Evolutionary conservation across 495 filamentous ascomycete species (phyloP), one percentile per base, ranked within the genome.

Genomic region (Aspergillus wentii): DNA sequence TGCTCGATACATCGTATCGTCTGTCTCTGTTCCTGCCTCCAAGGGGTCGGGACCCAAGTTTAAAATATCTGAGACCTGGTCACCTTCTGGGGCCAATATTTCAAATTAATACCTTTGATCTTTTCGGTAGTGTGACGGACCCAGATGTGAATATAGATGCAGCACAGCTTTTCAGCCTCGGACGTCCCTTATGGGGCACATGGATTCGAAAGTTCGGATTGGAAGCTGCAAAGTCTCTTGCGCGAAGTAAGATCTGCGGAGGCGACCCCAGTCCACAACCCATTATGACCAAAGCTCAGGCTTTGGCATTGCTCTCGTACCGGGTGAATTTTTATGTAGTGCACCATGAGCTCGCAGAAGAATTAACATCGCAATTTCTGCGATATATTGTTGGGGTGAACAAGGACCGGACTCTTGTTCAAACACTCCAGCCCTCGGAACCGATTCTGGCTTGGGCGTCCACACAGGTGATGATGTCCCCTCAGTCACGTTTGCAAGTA

Each of bases 241-340:
- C 22, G 22, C 22, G 11, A 25, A 11, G 11, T 25, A 25, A 6
- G 5, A 5, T 11, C 22, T 25, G 6, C 6, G 5, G 22, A 6
- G 22, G 11, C 22, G 22, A 25, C 22, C 4, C 26, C 4, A 29
- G 26, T n/a, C n/a, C n/a, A 5, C 26, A 29, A n/a, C 3, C 5
- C 10, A 29, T 4, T 13, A n/a, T n/a, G 26, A 29, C 4, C 11
- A 29, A n/a, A 29, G 11, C 26, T n/a, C 10, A 40, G 3, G 37
- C 27, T 9, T n/a, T 40, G 15, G 37, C 37, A 3, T 28, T 40
- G 13, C 11, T 40, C 3, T 40, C 37, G 13, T 40, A 40, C 17
- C n/a, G 37, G 17, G 13, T 31, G 3, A 14, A 40, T 17, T 40
- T 40, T 28, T 30, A 40, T 14, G 37, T 40, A 5, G 9, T 13